A percentile compares a stretch with the other conserved stretches of the same genome.
phyloP scores from a whole-genome alignment of 352 stramenopile genomes.

The Globisporangium nagaii region DNA sequence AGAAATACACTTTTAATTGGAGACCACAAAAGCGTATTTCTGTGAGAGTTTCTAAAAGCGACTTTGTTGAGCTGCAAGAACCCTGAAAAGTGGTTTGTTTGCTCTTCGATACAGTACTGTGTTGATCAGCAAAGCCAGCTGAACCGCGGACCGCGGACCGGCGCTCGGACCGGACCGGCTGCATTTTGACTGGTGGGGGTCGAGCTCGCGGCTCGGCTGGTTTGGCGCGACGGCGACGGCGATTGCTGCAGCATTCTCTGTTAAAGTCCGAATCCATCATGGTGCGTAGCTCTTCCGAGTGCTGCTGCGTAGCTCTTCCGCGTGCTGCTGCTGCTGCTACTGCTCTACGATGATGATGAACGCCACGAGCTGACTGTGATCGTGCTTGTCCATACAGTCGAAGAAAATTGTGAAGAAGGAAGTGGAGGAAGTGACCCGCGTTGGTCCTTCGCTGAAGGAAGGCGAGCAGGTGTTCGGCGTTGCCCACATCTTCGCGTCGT shows the following conservation, averaged over 20 bases:
- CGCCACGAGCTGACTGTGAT: background rate
- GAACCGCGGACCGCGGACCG: background rate
- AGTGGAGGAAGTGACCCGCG: conserved; percentile 91
- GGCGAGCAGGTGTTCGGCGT: conserved; percentile 99
- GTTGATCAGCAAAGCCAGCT: no score
- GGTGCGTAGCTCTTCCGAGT: conserved; percentile 34
- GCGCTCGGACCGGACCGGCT: background rate
- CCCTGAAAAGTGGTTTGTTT: no score
- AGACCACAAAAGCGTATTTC: no score
- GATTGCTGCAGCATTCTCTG: conserved; percentile 41
- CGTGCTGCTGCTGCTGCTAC: background rate
- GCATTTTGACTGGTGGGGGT: conserved; percentile 20
- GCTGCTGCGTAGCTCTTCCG: background rate
- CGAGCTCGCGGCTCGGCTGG: background rate
- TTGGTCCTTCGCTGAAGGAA: conserved; percentile 93
- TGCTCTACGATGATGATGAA: no score
- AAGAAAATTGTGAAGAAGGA: conserved; percentile 86
- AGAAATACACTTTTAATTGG: no score
- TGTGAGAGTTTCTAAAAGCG: no score
- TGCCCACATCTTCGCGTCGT: conserved; percentile 99
- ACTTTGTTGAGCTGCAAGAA: no score
- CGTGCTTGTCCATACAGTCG: conserved; percentile 28
- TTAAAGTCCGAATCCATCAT: conserved; percentile 87
- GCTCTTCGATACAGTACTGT: no score
- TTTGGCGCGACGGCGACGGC: background rate